A percentile compares a stretch with the other conserved stretches of the same genome.
Conservation (phyloP, 257 asterid genomes). For the Nicotiana paniculata region DNA sequence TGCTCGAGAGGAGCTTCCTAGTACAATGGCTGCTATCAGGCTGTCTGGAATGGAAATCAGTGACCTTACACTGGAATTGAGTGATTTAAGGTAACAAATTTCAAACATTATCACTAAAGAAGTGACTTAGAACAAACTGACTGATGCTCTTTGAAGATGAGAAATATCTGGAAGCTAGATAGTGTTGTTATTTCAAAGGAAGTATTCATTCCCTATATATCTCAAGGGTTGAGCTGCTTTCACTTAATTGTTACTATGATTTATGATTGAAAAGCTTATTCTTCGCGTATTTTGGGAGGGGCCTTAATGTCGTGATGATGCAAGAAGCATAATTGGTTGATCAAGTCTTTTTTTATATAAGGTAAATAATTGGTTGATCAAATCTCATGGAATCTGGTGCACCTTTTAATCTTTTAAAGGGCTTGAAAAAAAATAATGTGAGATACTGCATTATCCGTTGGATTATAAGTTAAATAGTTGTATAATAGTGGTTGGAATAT, state of each 20-base stretch:
- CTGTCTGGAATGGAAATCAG: constrained; percentile 87
- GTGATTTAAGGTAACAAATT: constrained; percentile 63
- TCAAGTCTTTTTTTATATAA: too few species aligned
- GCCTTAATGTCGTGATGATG: background rate
- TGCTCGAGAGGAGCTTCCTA: constrained; percentile 82
- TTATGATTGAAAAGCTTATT: background rate
- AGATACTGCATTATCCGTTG: background rate
- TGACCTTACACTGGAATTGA: constrained; percentile 81
- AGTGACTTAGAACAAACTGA: background rate
- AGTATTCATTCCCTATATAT: background rate
- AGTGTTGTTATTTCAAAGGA: background rate
- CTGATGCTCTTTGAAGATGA: background rate
- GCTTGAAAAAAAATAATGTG: background rate
- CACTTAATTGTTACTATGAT: background rate
- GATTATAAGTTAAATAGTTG: background rate
- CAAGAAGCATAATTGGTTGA: background rate
- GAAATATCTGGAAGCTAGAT: background rate
- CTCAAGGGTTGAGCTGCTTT: background rate
- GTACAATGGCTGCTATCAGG: constrained; percentile 90
- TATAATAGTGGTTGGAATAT: background rate
- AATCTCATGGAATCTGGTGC: background rate
- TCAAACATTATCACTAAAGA: background rate
- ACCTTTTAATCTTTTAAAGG: background rate
- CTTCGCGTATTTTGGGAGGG: background rate
- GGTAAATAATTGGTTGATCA: too few species aligned